Base-by-base conservation (phyloP, 768 basidiomycete species). In the Sistotremastrum niveocremeum region DNA sequence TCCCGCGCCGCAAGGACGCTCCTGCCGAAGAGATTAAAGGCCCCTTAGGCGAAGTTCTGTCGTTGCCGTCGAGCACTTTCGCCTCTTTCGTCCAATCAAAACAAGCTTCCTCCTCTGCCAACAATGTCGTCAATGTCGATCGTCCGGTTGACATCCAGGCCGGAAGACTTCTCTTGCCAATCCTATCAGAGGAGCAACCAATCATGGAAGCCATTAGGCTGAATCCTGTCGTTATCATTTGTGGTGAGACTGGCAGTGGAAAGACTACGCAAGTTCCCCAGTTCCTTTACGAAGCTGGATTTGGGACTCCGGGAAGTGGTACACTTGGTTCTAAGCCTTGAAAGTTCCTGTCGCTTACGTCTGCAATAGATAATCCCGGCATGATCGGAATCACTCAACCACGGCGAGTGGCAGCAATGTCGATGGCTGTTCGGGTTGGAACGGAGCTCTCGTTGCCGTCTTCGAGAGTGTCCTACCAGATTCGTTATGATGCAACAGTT, bases 341-440 rank as follows among this genome's bases (percentile, higher is more conserved):
- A 29, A 12, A 40, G 30, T 11, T 7, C 8, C 30, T 31, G 11
- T n/a, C 11, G 8, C 20, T 39, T 28, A 34, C 37, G 12, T 49
- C 9, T 45, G 2, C 37, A 12, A 8, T 34, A 94, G 94, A 94
- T 37, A 95, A 97, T 60, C 87, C 93, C 34, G 95, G 95, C 1
- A 94, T 98, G 80, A 90, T 99, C 54, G 95, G 91, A 11, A 74
- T 99, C 44, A 99, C 95, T 4, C 95, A 99, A 62, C 95, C 95
- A 4, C 81, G 95, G 47, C 80, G 95, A 57, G 95, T 99, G 11
- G 95, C 95, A 20, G 94, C 94, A 1, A 82, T 97, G 68, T 91
- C 95, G 1, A 90, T 97, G 79, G 89, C 95, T 1, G 67, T 78
- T 7, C 88, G 95, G 34, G 93, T 99, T 30, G 82, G 81, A n/a